These are phyloP conservation scores for Leccinum pallidistipes DNA, from an alignment of 1,284 basidiomycete genomes.

Conservation along the genomic window DNA sequence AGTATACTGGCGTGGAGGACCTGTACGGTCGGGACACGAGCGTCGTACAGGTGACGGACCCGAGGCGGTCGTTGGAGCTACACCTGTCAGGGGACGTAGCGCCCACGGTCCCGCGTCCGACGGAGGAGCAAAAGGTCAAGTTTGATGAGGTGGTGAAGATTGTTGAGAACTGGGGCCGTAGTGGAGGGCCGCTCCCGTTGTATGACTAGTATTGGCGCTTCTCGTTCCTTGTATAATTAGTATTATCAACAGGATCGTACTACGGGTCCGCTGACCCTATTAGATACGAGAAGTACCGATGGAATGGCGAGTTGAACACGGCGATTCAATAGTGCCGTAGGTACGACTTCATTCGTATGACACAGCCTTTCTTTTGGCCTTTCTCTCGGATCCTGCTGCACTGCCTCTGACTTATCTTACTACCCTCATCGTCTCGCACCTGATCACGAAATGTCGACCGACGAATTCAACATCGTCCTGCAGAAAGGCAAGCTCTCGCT, in stretches of 20 bases:
- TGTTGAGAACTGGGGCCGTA: constrained; percentile 48
- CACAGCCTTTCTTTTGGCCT: no score
- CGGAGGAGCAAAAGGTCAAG: constrained; percentile 56
- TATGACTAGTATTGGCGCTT: background rate
- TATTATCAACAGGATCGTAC: background rate
- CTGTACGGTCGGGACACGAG: constrained; percentile 66
- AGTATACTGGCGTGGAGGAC: constrained; percentile 58
- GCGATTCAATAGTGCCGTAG: background rate
- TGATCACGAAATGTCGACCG: constrained; percentile 14
- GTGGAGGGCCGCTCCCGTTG: background rate
- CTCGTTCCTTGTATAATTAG: background rate
- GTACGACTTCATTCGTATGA: background rate
- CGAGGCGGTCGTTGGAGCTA: background rate
- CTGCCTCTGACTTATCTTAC: background rate
- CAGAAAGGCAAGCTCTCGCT: constrained; percentile 34
- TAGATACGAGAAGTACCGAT: background rate
- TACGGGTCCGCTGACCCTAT: background rate
- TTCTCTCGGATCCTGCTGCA: background rate
- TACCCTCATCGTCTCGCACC: no score
- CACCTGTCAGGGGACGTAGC: constrained; percentile 51
- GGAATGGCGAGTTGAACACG: background rate
- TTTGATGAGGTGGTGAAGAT: constrained; percentile 69
- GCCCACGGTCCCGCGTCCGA: constrained; percentile 52
- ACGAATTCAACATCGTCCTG: constrained; percentile 17
- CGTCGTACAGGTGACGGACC: constrained; percentile 39